phyloP scores from a whole-genome alignment of 2,329 filamentous ascomycete genomes.

The Capronia coronata region DNA sequence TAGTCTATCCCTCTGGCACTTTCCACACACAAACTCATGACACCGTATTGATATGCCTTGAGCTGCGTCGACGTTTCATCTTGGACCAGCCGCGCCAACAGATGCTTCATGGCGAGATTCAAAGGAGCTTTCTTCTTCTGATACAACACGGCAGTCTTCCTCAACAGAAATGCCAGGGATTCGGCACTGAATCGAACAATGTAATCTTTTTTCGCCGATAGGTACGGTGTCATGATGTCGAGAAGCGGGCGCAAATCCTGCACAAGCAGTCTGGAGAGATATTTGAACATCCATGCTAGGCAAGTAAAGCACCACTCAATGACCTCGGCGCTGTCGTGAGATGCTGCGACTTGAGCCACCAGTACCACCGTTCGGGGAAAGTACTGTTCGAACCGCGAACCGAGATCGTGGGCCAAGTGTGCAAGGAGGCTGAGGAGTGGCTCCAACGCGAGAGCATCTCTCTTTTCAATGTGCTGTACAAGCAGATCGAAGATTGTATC shows the following conservation, averaged over 20 bases:
- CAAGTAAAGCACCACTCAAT: slow-evolving; percentile 97
- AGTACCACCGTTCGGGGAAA: slow-evolving; percentile 69
- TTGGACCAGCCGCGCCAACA: slow-evolving; percentile 53
- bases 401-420: slow-evolving; percentile 90
- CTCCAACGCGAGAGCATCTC: slow-evolving; percentile 74
- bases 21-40: slow-evolving; percentile 90
- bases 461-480: slow-evolving; percentile 66
- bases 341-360: slow-evolving; percentile 70
- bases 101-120: slow-evolving; percentile 62
- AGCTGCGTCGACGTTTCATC: slow-evolving; percentile 5
- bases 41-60: slow-evolving; percentile 69
- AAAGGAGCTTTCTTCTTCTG: slow-evolving; percentile 66
- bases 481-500: slow-evolving; percentile 74
- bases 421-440: slow-evolving; percentile 81
- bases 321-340: slow-evolving; percentile 73
- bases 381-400: slow-evolving; percentile 78
- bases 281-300: slow-evolving; percentile 94
- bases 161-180: slow-evolving; percentile 85
- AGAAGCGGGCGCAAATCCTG: slow-evolving; percentile 80
- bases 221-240: slow-evolving; percentile 71
- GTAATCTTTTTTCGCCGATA: slow-evolving; percentile 74
- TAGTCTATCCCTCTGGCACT: slow-evolving; percentile 59
- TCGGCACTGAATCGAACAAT: slow-evolving; percentile 91
- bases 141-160: slow-evolving; percentile 75
- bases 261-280: slow-evolving; percentile 78